Percentiles rank a stretch among this genome's conserved stretches.
Evolutionary conservation across 257 asterid genomes (phyloP).

Genomic region (Ocimum tenuiflorum): DNA sequence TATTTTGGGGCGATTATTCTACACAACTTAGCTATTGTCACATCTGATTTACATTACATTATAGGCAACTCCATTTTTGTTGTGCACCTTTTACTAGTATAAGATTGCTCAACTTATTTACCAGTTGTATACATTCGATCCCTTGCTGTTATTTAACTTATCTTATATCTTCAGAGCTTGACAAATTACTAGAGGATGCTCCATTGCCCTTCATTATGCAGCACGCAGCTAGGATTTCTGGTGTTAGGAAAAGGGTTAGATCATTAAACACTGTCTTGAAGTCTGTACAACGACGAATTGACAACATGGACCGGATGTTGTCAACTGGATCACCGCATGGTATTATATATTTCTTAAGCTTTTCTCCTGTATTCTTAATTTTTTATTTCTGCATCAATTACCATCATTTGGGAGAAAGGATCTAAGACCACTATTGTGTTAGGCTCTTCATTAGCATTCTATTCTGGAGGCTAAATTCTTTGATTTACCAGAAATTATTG

Average conservation of each 20-base stretch:
- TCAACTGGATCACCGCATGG: conserved; percentile 60
- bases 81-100: neutral
- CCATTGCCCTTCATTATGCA: conserved; percentile 95
- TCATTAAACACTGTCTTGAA: conserved; percentile 75
- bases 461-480: neutral
- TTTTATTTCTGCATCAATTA: neutral
- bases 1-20: neutral
- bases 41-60: neutral
- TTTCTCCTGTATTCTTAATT: neutral
- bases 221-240: conserved; percentile 82
- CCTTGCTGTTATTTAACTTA: neutral
- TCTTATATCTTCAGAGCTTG: conserved; percentile 61
- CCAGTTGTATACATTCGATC: neutral
- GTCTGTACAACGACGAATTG: conserved; percentile 78
- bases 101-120: neutral
- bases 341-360: conserved; percentile 21
- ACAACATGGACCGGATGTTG: conserved; percentile 70
- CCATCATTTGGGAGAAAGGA: neutral
- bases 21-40: neutral
- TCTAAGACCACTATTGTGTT: neutral
- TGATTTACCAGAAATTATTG: neutral
- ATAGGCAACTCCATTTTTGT: neutral
- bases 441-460: neutral
- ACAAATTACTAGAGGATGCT: conserved; percentile 84
- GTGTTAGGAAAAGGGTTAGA: conserved; percentile 74